Conservation (phyloP, 441 rosid species). For the Theobroma grandiflorum region DNA sequence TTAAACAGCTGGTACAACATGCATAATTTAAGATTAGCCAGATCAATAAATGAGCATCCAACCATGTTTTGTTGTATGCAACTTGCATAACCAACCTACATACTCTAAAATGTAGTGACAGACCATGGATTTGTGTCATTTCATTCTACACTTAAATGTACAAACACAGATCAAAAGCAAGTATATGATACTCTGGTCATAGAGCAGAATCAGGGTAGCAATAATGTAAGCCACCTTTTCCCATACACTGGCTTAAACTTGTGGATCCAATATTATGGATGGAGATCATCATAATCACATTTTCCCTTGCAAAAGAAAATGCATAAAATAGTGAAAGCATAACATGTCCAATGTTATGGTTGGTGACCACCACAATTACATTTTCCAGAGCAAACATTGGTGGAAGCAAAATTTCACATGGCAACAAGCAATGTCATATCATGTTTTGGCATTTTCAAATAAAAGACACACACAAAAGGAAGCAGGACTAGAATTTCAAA, state of each 20-base stretch:
- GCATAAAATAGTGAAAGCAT: neutral
- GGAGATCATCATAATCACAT: conserved; percentile 4
- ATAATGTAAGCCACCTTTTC: neutral
- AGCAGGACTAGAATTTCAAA: conserved; percentile 13
- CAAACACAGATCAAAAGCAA: too few relatives aligned
- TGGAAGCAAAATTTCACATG: neutral
- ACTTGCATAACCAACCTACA: neutral
- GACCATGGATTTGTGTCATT: neutral
- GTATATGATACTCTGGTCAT: too few relatives aligned
- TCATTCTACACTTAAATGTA: too few relatives aligned
- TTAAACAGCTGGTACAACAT: neutral
- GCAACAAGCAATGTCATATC: neutral
- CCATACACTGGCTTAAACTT: neutral
- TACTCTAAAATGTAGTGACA: neutral
- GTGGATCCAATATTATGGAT: neutral
- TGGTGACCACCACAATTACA: conserved; percentile 3
- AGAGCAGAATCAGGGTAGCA: conserved; percentile 1
- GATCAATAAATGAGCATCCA: neutral
- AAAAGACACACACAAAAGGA: neutral
- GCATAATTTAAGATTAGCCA: neutral
- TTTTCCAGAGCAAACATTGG: conserved; percentile 3
- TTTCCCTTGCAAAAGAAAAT: neutral
- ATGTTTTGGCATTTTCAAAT: conserved; percentile 12
- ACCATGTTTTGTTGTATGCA: neutral
- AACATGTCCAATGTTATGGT: neutral